phyloP scores from a whole-genome alignment of 2,329 filamentous ascomycete genomes.

The Cadophora luteo-olivacea region DNA sequence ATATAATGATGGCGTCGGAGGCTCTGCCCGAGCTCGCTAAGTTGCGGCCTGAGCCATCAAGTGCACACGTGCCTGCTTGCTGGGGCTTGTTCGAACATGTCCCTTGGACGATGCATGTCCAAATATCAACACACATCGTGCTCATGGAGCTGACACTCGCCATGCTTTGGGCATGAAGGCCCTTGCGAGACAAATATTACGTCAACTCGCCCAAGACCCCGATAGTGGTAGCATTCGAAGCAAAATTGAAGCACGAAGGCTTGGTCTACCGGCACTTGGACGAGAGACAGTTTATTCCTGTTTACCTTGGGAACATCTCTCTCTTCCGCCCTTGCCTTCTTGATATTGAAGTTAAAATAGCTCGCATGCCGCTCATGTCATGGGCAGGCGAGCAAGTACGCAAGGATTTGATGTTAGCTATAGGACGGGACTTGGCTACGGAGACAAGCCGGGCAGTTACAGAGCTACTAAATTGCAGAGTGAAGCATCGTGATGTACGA shows the following conservation, averaged over 20 bases:
- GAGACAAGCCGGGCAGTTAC: conserved; percentile 30
- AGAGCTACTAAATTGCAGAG: conserved; percentile 29
- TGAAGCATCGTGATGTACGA: conserved; percentile 35
- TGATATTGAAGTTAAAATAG: conserved; percentile 34
- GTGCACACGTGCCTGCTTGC: conserved; percentile 31
- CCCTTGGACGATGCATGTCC: conserved; percentile 32
- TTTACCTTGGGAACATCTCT: conserved; percentile 49
- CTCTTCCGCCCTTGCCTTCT: conserved; percentile 39
- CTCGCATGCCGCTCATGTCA: conserved; percentile 36
- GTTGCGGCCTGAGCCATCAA: too few species aligned
- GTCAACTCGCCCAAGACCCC: conserved; percentile 29
- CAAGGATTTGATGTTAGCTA: conserved; percentile 28
- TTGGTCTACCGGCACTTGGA: conserved; percentile 46
- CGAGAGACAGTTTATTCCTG: conserved; percentile 47
- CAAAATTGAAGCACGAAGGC: conserved; percentile 47
- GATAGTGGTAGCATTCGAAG: conserved; percentile 40
- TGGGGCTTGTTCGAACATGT: conserved; percentile 32
- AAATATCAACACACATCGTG: conserved; percentile 33
- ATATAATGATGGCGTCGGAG: too few species aligned
- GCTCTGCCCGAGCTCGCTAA: too few species aligned
- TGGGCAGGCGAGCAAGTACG: conserved; percentile 36
- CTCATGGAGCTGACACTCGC: conserved; percentile 10
- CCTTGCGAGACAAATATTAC: conserved; percentile 28
- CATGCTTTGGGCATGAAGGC: conserved; percentile 31
- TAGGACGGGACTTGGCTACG: conserved; percentile 30